A percentile compares a stretch with the other conserved stretches of the same genome.
These are phyloP conservation scores for Didymella exigua DNA, from an alignment of 2,329 filamentous ascomycete genomes.

Conservation along the genomic window DNA sequence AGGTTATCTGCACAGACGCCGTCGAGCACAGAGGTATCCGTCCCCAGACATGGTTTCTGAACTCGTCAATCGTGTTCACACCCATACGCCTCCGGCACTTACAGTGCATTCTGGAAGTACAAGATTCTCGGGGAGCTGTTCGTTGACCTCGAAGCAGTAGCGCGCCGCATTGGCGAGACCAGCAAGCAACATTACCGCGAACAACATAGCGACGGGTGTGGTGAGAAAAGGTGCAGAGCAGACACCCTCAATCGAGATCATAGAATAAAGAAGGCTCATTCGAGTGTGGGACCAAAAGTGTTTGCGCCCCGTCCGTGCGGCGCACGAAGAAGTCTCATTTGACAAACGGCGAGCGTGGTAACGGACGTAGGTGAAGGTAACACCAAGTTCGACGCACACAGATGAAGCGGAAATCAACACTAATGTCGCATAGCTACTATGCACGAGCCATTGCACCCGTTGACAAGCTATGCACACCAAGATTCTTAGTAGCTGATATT, in stretches of 20 bases:
- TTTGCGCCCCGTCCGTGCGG: background rate
- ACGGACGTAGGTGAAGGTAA: background rate
- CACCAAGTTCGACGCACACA: background rate
- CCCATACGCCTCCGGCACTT: background rate
- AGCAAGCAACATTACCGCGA: background rate
- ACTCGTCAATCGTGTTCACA: background rate
- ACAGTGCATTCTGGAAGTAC: background rate
- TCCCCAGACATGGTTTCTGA: background rate
- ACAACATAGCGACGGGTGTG: background rate
- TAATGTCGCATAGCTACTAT: background rate
- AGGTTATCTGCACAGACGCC: constrained; percentile 7
- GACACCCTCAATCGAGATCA: background rate
- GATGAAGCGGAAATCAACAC: background rate
- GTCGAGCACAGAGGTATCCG: background rate
- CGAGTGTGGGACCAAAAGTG: background rate
- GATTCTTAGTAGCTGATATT: background rate
- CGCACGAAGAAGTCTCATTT: background rate
- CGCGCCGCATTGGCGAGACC: background rate
- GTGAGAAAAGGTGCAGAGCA: background rate
- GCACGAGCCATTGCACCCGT: background rate
- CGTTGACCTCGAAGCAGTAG: background rate
- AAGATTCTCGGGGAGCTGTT: background rate
- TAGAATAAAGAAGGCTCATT: background rate
- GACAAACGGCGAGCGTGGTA: background rate
- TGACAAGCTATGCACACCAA: background rate